Evolutionary conservation across 2,329 filamentous ascomycete species (phyloP), one percentile per base, ranked within the genome.

Genomic region (Arthroderma sp.): DNA sequence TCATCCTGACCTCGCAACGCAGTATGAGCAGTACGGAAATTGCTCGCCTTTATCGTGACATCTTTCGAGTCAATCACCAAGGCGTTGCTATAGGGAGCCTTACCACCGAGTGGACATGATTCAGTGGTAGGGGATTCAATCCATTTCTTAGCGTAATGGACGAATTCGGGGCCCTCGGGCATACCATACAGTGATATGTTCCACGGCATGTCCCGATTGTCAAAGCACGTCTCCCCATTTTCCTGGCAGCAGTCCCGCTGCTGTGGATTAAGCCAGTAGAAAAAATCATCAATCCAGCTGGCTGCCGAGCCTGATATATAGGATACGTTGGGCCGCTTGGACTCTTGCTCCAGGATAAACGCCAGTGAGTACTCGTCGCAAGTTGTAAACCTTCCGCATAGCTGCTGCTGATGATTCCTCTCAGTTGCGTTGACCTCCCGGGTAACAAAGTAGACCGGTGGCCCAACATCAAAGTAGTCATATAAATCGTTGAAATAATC

Each of bases 401-500:
- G 73, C 50, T 93, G 79, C 59, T 84, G 82, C 62, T 98, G 93
- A 49, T 85, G 77, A 31, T 68, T 58, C 30, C 86, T 75, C 49
- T 83, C 67, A 0, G 89, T 93, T 10, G 81, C 74, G 54, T 96
- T 91, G 38, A 91, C 71, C 40, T 83, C 76, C 15, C 81, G 78
- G 2, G 88, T 86, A 38, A 98, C 86, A 61, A 98, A 98, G 63
- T 96, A 98, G 5, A 98, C 87, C 0, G 91, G 91, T 40, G 91
- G 89, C 0, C 91, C 93, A 10, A 80, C 81, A 49, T 88, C 84
- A 55, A 96, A 83, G 60, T 98, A 98, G 48, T 80, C 79, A 61
- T 95, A 94, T 29, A 98, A 70, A 60, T 98, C 91, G 57, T 96
- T 87, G 65, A 98, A 98, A 63, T 94, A 98, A 6, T 83, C 78